Conservation (phyloP, 108 stramenopile species). For the Aurantiochytrium sp. region DNA sequence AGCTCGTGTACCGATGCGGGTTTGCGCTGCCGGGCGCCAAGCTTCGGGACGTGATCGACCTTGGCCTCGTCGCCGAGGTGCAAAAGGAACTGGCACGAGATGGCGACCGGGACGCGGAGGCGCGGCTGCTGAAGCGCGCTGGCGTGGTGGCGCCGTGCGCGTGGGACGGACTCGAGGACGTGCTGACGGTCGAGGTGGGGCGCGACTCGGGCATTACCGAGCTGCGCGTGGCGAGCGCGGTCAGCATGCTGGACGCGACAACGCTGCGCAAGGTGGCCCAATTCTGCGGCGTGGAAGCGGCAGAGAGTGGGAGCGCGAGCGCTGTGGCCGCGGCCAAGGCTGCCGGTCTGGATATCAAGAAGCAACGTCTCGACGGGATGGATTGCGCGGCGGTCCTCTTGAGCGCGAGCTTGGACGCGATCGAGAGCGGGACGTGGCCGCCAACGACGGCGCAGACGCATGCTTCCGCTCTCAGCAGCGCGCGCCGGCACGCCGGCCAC, state of each 20-base stretch:
- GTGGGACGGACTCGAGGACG: not conserved
- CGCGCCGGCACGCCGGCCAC: not conserved
- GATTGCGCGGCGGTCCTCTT: not conserved
- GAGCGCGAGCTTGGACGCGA: not conserved
- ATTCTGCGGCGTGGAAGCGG: too few relatives aligned
- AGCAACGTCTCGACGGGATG: not conserved
- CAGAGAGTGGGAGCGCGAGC: too few relatives aligned
- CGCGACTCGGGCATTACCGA: not conserved
- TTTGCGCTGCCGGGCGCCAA: not conserved
- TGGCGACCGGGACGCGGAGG: not conserved
- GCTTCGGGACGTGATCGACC: not conserved
- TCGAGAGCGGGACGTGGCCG: not conserved
- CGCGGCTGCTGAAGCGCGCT: not conserved
- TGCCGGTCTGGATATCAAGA: not conserved
- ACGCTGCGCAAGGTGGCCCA: not conserved
- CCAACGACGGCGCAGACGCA: not conserved
- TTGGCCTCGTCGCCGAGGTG: not conserved
- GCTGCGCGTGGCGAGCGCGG: not conserved
- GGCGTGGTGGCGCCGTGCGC: not conserved
- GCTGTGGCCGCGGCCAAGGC: not conserved
- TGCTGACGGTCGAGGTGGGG: not conserved
- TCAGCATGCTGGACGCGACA: not conserved
- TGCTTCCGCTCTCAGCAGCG: not conserved
- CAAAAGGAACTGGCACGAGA: not conserved
- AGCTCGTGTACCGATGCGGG: constrained; percentile 16